A percentile compares a stretch with the other conserved stretches of the same genome.
Conservation (phyloP, 352 stramenopile species). For the Pythium apleroticum region DNA sequence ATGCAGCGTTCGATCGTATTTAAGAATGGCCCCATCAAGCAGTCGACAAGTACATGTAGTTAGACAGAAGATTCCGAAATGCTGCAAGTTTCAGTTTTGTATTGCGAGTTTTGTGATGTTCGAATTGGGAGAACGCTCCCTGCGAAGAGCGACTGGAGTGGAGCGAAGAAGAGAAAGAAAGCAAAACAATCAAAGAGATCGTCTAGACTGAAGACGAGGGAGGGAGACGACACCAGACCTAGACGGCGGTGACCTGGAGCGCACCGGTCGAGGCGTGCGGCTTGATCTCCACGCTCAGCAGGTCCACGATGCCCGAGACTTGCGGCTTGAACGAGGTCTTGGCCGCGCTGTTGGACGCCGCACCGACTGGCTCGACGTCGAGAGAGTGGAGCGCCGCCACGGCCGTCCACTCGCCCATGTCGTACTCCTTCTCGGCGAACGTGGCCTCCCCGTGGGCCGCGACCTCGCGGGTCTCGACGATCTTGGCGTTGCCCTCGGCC, state of each 20-base stretch:
- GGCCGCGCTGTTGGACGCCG: conserved; percentile 17
- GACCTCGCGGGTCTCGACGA: conserved; percentile 53
- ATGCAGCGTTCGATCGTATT: conserved; percentile 8
- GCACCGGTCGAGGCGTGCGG: conserved; percentile 32
- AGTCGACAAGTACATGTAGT: not conserved
- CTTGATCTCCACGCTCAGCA: conserved; percentile 65
- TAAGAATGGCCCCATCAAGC: conserved; percentile 4
- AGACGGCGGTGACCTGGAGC: conserved; percentile 44
- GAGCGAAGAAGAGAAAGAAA: not conserved
- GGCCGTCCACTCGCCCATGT: conserved; percentile 79
- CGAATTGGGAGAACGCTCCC: not conserved
- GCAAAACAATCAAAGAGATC: not conserved
- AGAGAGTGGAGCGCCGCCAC: conserved; percentile 59
- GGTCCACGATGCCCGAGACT: conserved; percentile 52
- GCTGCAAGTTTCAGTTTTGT: conserved; percentile 12
- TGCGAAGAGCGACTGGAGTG: not conserved
- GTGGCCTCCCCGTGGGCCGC: conserved; percentile 35
- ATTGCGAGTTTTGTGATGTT: conserved; percentile 4
- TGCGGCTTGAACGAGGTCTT: conserved; percentile 54
- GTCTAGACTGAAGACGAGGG: not conserved
- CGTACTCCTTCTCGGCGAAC: conserved; percentile 67
- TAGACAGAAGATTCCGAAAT: not conserved
- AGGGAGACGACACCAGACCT: not conserved
- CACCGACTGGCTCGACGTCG: conserved; percentile 44
- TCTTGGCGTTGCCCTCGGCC: conserved; percentile 64